Evolutionary conservation across 2,329 filamentous ascomycete species (phyloP).

Genomic region (Sphaerulina vaccinii): DNA sequence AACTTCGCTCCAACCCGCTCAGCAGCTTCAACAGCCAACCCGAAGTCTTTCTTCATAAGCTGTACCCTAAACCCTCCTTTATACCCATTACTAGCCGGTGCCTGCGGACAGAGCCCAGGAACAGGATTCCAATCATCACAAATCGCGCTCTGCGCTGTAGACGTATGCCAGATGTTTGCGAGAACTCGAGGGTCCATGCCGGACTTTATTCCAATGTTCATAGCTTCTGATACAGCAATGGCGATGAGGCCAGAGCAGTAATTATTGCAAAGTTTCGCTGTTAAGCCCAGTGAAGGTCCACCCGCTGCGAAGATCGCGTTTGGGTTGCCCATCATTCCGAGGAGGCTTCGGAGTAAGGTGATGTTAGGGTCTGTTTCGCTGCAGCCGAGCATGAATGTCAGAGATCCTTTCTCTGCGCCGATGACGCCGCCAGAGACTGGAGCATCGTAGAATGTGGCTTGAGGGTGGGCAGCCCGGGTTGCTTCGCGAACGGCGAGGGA

Average conservation of each 20-base stretch:
- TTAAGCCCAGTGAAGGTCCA: constrained; percentile 55
- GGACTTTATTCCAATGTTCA: constrained; percentile 60
- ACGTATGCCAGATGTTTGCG: constrained; percentile 52
- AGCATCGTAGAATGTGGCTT: constrained; percentile 52
- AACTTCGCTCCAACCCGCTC: constrained; percentile 51
- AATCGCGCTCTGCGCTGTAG: constrained; percentile 54
- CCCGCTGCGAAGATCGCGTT: constrained; percentile 57
- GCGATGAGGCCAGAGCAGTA: constrained; percentile 60
- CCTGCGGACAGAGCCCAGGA: constrained; percentile 50
- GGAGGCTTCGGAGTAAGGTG: constrained; percentile 44
- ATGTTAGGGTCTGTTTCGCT: constrained; percentile 48
- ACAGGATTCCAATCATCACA: constrained; percentile 54
- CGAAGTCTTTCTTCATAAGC: constrained; percentile 61
- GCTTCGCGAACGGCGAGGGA: constrained; percentile 48
- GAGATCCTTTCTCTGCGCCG: constrained; percentile 52
- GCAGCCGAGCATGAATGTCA: constrained; percentile 58
- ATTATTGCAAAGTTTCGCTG: constrained; percentile 62
- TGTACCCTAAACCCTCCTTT: constrained; percentile 59
- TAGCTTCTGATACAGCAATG: constrained; percentile 58
- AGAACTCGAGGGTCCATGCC: constrained; percentile 57
- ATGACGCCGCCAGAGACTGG: constrained; percentile 55
- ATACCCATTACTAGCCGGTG: constrained; percentile 51
- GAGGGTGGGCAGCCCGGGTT: constrained; percentile 39
- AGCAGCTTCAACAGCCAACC: constrained; percentile 56
- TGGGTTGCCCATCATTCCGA: constrained; percentile 51